Conservation (phyloP, 2,329 filamentous ascomycete species). For the Drechslera avenae region DNA sequence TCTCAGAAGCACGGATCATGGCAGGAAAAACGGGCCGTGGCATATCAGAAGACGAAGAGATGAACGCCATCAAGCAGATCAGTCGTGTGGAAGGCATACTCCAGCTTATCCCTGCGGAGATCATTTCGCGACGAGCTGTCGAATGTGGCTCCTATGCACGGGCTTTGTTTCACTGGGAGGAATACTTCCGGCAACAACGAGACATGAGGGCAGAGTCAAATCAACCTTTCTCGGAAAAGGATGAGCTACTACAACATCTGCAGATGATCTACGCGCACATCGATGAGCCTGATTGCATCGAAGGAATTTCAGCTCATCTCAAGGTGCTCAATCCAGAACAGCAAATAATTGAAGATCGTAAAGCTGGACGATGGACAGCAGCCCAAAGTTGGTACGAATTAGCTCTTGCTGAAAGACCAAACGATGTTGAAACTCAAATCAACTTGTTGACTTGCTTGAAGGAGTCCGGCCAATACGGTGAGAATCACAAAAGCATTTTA, state of each 20-base stretch:
- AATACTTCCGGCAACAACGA: conserved; percentile 71
- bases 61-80: conserved; percentile 59
- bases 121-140: conserved; percentile 83
- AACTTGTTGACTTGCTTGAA: conserved; percentile 87
- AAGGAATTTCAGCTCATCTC: conserved; percentile 88
- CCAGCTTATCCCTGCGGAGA: conserved; percentile 68
- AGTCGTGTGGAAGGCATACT: conserved; percentile 75
- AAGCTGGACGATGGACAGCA: conserved; percentile 89
- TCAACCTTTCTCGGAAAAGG: conserved; percentile 58
- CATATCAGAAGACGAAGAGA: conserved; percentile 56
- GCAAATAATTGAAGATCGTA: conserved; percentile 89
- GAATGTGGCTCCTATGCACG: conserved; percentile 92
- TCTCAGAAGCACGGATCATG: conserved; percentile 48
- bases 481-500: conserved; percentile 23
- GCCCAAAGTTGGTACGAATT: conserved; percentile 98
- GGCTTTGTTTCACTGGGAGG: conserved; percentile 92
- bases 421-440: conserved; percentile 76
- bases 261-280: conserved; percentile 97
- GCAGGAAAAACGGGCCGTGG: conserved; percentile 53
- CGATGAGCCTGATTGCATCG: conserved; percentile 94
- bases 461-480: conserved; percentile 94
- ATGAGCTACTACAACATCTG: conserved; percentile 74
- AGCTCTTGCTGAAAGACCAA: conserved; percentile 77
- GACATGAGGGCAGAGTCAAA: conserved; percentile 52
- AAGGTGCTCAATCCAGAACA: conserved; percentile 89